These are phyloP conservation scores for Claviceps capensis DNA, from an alignment of 2,329 filamentous ascomycete species.

Conservation along the genomic window DNA sequence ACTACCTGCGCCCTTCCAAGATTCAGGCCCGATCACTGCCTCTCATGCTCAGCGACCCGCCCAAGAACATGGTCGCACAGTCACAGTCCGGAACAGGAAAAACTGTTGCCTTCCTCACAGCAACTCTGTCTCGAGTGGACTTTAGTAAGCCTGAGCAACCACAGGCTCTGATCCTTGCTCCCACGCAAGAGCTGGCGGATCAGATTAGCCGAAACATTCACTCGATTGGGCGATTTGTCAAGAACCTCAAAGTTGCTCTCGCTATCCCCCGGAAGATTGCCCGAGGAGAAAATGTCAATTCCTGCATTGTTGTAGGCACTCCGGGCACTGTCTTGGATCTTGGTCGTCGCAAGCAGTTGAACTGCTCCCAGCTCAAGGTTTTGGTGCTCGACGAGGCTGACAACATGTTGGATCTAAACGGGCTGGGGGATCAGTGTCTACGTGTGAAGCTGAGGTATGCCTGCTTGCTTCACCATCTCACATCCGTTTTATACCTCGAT, in stretches of 20 bases:
- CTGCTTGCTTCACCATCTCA: too few species aligned
- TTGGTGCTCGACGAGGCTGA: slow-evolving; percentile 94
- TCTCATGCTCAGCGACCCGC: slow-evolving; percentile 74
- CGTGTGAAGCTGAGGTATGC: slow-evolving; percentile 61
- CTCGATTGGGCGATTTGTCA: slow-evolving; percentile 73
- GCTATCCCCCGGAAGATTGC: slow-evolving; percentile 69
- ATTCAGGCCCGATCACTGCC: slow-evolving; percentile 93
- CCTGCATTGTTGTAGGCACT: slow-evolving; percentile 79
- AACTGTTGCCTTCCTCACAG: slow-evolving; percentile 90
- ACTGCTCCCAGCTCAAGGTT: slow-evolving; percentile 58
- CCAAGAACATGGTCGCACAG: slow-evolving; percentile 89
- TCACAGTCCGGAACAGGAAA: slow-evolving; percentile 99
- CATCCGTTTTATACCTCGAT: background rate
- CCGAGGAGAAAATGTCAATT: slow-evolving; percentile 54
- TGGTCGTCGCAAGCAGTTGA: slow-evolving; percentile 62
- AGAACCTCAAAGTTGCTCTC: slow-evolving; percentile 60
- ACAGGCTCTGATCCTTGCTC: slow-evolving; percentile 80
- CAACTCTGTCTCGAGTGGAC: slow-evolving; percentile 78
- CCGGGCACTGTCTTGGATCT: slow-evolving; percentile 87
- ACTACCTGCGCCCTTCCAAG: slow-evolving; percentile 91
- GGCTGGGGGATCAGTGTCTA: slow-evolving; percentile 86
- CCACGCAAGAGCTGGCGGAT: slow-evolving; percentile 84
- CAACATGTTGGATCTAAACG: slow-evolving; percentile 96
- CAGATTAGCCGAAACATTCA: slow-evolving; percentile 82
- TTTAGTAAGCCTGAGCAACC: slow-evolving; percentile 52